These are phyloP conservation scores for Leucocoprinus leucothites DNA, from an alignment of 768 basidiomycete species.

Conservation along the genomic window DNA sequence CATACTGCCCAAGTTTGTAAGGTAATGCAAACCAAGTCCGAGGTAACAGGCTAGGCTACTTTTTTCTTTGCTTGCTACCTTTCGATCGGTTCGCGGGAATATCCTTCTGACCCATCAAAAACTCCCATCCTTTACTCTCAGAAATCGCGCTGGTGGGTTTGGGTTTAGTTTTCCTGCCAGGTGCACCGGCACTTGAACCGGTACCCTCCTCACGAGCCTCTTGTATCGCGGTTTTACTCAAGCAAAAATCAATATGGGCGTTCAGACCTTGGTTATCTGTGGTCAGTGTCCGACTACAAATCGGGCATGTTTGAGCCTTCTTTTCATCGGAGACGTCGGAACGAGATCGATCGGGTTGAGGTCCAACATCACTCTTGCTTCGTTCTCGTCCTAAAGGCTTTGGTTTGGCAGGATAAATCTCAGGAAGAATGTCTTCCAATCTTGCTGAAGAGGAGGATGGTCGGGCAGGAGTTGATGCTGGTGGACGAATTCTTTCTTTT, in stretches of 20 bases:
- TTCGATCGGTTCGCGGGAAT: not conserved
- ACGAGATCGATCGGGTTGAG: conserved; percentile 5
- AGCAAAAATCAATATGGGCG: conserved; percentile 85
- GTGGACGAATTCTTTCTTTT: conserved; percentile 17
- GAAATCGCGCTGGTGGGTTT: not conserved
- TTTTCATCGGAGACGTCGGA: not conserved
- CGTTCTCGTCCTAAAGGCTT: conserved; percentile 14
- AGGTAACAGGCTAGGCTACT: not conserved
- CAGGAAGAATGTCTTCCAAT: not conserved
- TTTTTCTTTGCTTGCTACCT: conserved; percentile 2
- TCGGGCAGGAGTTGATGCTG: conserved; percentile 24
- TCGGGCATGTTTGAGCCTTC: conserved; percentile 59
- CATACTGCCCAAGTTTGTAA: no score
- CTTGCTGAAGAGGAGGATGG: conserved; percentile 1
- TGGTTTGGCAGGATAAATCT: not conserved
- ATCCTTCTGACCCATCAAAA: not conserved
- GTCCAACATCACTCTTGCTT: conserved; percentile 20
- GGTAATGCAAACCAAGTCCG: no score
- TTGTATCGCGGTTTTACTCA: conserved; percentile 74
- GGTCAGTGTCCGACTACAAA: conserved; percentile 60
- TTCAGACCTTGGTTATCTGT: conserved; percentile 80
- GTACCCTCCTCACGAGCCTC: conserved; percentile 57
- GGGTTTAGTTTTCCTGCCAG: not conserved
- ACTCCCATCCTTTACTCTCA: not conserved
- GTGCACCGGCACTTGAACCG: conserved; percentile 12